Percentiles rank a stretch among this genome's conserved stretches.
These are phyloP conservation scores for Neotropicomus parvogracilis DNA, from an alignment of 1,284 basidiomycete species.

Conservation along the genomic window DNA sequence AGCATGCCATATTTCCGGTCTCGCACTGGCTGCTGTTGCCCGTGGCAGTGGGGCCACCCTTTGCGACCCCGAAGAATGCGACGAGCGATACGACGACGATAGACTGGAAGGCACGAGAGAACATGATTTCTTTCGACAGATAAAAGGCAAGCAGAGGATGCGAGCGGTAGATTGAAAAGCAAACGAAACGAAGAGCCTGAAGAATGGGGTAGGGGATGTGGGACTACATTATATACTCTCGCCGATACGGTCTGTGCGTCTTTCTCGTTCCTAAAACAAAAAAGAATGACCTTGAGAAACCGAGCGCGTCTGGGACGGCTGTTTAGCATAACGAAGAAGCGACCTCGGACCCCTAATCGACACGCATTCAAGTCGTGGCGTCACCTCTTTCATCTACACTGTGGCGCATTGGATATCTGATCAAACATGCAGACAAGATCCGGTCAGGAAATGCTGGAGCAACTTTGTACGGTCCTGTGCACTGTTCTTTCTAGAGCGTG, in stretches of 20 bases:
- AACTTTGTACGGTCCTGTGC: not conserved
- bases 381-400: slow-evolving; percentile 3
- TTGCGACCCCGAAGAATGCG: slow-evolving; percentile 6
- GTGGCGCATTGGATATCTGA: not conserved
- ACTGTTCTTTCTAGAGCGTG: not conserved
- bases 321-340: slow-evolving; percentile 9
- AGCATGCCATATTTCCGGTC: slow-evolving; percentile 14
- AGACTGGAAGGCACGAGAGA: slow-evolving; percentile 14
- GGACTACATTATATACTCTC: slow-evolving; percentile 10
- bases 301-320: not conserved
- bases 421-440: not conserved
- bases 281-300: not conserved
- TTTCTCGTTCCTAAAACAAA: not conserved
- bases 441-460: slow-evolving; percentile 4
- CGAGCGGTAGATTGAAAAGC: slow-evolving; percentile 1
- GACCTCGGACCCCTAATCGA: not conserved
- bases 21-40: slow-evolving; percentile 10
- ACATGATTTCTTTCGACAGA: slow-evolving; percentile 11
- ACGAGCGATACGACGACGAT: slow-evolving; percentile 10
- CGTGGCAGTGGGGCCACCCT: not conserved
- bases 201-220: not conserved
- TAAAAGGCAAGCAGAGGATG: not conserved
- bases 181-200: slow-evolving; percentile 1
- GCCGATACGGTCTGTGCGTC: slow-evolving; percentile 7
- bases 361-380: slow-evolving; percentile 4